Evolutionary conservation across 2,329 filamentous ascomycete species (phyloP).

Genomic region (Dothistroma pini): DNA sequence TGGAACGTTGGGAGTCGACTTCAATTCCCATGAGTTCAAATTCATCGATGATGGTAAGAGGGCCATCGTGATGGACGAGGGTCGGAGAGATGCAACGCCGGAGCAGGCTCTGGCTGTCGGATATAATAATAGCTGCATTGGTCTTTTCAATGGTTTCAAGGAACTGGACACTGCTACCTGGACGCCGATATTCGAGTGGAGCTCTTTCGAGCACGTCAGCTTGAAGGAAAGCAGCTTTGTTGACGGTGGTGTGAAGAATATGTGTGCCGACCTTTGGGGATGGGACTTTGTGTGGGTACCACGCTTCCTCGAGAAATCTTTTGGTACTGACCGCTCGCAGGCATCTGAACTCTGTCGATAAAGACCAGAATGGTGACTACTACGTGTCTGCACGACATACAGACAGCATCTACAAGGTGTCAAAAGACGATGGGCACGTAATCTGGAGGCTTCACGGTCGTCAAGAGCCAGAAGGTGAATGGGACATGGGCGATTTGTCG

Average conservation of each 20-base stretch:
- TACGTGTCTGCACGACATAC: slow-evolving; percentile 51
- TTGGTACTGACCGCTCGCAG: slow-evolving; percentile 1
- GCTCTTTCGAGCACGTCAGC: slow-evolving; percentile 22
- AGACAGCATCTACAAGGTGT: slow-evolving; percentile 47
- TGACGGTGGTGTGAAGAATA: not conserved
- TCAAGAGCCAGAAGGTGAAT: not conserved
- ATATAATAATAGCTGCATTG: slow-evolving; percentile 11
- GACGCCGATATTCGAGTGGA: slow-evolving; percentile 36
- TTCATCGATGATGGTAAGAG: slow-evolving; percentile 16
- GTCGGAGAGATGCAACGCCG: slow-evolving; percentile 7
- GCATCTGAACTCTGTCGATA: slow-evolving; percentile 35
- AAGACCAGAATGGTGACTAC: slow-evolving; percentile 43
- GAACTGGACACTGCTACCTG: slow-evolving; percentile 36
- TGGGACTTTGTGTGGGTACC: slow-evolving; percentile 12
- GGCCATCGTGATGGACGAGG: slow-evolving; percentile 14
- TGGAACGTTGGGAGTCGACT: slow-evolving; percentile 14
- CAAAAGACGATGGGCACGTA: slow-evolving; percentile 44
- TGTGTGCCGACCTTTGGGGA: slow-evolving; percentile 9
- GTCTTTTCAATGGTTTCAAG: slow-evolving; percentile 33
- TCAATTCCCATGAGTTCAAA: slow-evolving; percentile 20
- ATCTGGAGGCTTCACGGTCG: slow-evolving; percentile 45
- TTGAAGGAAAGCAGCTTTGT: slow-evolving; percentile 17
- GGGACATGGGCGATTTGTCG: slow-evolving; percentile 11
- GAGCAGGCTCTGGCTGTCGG: slow-evolving; percentile 10
- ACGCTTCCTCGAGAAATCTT: not conserved